phyloP scores from a whole-genome alignment of 257 asterid genomes.

The Jaltomata sinuosa region DNA sequence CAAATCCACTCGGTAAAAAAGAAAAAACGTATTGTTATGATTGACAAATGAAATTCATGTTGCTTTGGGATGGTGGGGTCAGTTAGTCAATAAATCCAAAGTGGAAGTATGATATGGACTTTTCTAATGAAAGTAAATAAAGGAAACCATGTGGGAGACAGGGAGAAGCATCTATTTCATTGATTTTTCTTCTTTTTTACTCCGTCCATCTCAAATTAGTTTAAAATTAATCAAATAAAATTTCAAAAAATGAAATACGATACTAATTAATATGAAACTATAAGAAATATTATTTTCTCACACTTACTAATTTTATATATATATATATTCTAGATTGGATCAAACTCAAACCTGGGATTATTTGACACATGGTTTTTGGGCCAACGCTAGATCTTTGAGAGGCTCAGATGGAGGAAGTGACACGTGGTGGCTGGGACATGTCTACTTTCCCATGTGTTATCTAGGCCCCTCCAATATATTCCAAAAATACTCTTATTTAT shows the following conservation, averaged over 20 bases:
- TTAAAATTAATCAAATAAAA: too few relatives aligned
- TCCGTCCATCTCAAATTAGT: too few relatives aligned
- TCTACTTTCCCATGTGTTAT: slow-evolving; percentile 44
- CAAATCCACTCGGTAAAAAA: neutral
- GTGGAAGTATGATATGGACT: neutral
- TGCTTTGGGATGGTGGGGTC: neutral
- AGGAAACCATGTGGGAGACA: neutral
- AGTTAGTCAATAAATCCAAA: neutral
- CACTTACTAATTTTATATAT: too few relatives aligned
- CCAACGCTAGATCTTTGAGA: neutral
- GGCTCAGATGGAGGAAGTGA: neutral
- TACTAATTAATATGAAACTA: too few relatives aligned
- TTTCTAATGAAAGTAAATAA: neutral
- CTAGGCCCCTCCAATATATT: slow-evolving; percentile 12
- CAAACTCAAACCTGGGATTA: neutral
- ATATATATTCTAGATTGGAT: neutral
- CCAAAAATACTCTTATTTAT: neutral
- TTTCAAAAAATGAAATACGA: too few relatives aligned
- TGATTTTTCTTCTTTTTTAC: too few relatives aligned
- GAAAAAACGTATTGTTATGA: neutral
- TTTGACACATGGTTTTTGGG: neutral
- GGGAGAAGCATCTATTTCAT: neutral
- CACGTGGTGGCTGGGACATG: neutral
- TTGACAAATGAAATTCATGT: neutral
- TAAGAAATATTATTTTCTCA: neutral